Conservation (phyloP, 352 stramenopile species). For the Phytophthora tubulina region DNA sequence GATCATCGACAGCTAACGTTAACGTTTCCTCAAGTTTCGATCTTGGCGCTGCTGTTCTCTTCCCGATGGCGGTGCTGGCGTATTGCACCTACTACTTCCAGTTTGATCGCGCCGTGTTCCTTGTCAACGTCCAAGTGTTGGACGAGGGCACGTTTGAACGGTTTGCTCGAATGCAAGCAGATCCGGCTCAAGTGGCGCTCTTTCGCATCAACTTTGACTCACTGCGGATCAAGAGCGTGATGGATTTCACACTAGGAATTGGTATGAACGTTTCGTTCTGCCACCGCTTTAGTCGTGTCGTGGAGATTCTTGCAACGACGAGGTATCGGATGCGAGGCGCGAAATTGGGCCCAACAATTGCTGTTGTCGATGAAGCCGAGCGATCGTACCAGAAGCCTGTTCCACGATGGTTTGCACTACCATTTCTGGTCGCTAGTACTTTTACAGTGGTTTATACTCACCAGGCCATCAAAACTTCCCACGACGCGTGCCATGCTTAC, state of each 20-base stretch:
- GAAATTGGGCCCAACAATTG: constrained; percentile 7
- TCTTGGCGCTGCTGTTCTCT: constrained; percentile 40
- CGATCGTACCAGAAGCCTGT: constrained; percentile 22
- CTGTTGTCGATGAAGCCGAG: constrained; percentile 2
- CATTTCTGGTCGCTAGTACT: constrained; percentile 15
- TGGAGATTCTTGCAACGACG: constrained; percentile 23
- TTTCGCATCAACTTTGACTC: constrained; percentile 42
- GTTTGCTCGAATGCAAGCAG: constrained; percentile 30
- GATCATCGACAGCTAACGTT: too few species aligned
- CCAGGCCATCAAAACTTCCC: neutral
- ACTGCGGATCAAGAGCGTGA: constrained; percentile 33
- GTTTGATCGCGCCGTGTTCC: constrained; percentile 38
- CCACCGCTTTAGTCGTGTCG: constrained; percentile 40
- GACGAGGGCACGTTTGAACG: constrained; percentile 40
- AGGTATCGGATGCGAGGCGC: constrained; percentile 2
- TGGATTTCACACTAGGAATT: constrained; percentile 40
- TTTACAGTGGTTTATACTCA: constrained; percentile 22
- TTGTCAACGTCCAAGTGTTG: constrained; percentile 28
- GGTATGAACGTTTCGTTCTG: constrained; percentile 49
- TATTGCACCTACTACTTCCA: constrained; percentile 36
- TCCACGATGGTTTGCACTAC: constrained; percentile 14
- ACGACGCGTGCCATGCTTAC: too few species aligned
- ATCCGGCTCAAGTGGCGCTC: constrained; percentile 37
- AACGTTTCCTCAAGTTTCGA: constrained; percentile 36
- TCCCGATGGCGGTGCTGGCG: constrained; percentile 31